Evolutionary conservation across 768 basidiomycete species (phyloP), one percentile per base, ranked within the genome.

Genomic region (Tylopilus rubrobrunneus): DNA sequence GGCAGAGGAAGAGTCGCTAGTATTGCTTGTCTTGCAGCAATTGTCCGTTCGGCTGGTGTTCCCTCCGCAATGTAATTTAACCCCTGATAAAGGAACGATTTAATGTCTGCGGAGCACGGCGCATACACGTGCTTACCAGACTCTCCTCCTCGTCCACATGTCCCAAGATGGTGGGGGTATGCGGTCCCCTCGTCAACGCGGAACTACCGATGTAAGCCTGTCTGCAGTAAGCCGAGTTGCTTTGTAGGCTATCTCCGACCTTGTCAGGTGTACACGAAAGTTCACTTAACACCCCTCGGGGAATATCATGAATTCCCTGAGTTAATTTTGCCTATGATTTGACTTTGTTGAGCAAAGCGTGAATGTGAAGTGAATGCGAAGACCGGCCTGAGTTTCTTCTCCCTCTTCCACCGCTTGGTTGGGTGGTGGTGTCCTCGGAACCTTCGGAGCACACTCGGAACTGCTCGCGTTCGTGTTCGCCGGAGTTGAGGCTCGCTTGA

Each of bases 1-100:
- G 89, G 89, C 6, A 90, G 69, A 9, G 86, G 86, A 39, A 91
- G 78, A 3, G 71, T 59, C 1, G 81, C 79, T 6, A 91, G 71
- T 14, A 83, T 67, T 6, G 77, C 70, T 57, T 84, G 79, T 67
- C 88, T 73, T 4, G 78, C 76, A 42, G 76, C 73, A 53, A 82
- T 77, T 50, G 77, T 73, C 29, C 76, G 77, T 44, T 75, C 67
- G 0, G 70, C 67, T 23, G 56, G 48, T 23, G 53, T 54, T 7
- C 14, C 49, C 11, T 52, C 49, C 11, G 42, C 29, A 19, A 37
- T 15, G 7, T n/a, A 21, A 15, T 28, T 19, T 15, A 29, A 45
- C 21, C 47, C 47, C 64, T 62, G 5, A 12, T 15, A 42, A 19
- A 19, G n/a, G 21, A 23, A 27, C 14, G 34, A 8, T 31, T 31